Percentiles rank a stretch among this genome's conserved stretches.
Conservation (phyloP, 345 rosid genomes). For the Dimocarpus longan region DNA sequence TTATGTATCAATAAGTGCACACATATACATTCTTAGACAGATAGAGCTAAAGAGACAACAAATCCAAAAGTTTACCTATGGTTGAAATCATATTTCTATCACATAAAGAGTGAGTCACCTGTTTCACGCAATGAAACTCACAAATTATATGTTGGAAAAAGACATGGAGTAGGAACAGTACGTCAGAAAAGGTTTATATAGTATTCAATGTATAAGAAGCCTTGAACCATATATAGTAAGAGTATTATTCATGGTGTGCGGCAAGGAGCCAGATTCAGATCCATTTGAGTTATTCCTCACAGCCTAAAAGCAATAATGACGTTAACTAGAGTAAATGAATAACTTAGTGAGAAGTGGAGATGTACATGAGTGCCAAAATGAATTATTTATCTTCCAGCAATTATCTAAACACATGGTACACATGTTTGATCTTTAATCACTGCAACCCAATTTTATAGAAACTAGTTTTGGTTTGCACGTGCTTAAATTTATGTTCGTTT, state of each 20-base stretch:
- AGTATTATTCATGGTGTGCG: constrained; percentile 71
- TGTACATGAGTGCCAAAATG: not conserved
- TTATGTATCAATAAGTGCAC: no score
- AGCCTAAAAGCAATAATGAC: constrained; percentile 48
- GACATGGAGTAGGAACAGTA: constrained; percentile 9
- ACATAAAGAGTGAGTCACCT: constrained; percentile 94
- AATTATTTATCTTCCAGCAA: not conserved
- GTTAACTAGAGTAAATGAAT: not conserved
- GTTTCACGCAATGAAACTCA: constrained; percentile 33
- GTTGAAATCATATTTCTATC: constrained; percentile 40
- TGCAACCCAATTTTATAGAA: no score
- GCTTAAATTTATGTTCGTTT: no score
- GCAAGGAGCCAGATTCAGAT: constrained; percentile 79
- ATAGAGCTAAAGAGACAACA: not conserved
- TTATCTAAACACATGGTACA: not conserved
- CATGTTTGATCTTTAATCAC: not conserved
- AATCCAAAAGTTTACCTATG: not conserved
- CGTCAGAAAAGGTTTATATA: constrained; percentile 21
- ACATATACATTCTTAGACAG: no score
- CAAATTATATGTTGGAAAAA: constrained; percentile 9
- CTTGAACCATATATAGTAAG: constrained; percentile 85
- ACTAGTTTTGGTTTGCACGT: no score
- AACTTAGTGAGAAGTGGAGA: not conserved
- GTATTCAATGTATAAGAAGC: constrained; percentile 92
- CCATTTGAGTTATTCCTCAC: constrained; percentile 79